Evolutionary conservation across 1,284 basidiomycete genomes (phyloP).

Genomic region (Schizopora paradoxa): DNA sequence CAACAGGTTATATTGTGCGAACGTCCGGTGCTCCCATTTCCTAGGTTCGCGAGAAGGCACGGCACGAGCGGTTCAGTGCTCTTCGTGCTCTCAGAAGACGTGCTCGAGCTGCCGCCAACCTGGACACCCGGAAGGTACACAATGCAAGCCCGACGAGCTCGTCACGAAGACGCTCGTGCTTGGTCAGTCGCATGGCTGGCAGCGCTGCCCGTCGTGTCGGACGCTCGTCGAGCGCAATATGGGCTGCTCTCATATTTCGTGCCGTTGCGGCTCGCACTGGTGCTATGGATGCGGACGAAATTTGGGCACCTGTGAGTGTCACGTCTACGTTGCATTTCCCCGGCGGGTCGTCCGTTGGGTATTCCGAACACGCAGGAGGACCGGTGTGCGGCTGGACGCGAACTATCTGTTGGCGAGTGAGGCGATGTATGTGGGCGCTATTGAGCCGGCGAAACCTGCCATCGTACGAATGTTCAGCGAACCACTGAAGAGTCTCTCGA

Average conservation of each 20-base stretch:
- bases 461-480: too few relatives aligned
- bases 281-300: constrained; percentile 47
- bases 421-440: too few relatives aligned
- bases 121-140: constrained; percentile 29
- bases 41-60: constrained; percentile 36
- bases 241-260: constrained; percentile 51
- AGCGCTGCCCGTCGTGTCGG: constrained; percentile 43
- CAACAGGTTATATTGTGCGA: constrained; percentile 41
- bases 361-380: too few relatives aligned
- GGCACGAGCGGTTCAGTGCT: constrained; percentile 43
- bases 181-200: constrained; percentile 39
- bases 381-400: too few relatives aligned
- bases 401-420: too few relatives aligned
- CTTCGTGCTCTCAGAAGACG: constrained; percentile 15
- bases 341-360: too few relatives aligned
- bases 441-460: too few relatives aligned
- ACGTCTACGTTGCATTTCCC: too few relatives aligned
- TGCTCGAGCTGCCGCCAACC: constrained; percentile 12
- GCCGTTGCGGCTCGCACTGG: constrained; percentile 42
- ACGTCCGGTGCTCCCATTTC: constrained; percentile 44
- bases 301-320: constrained; percentile 49
- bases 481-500: too few relatives aligned
- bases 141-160: constrained; percentile 23
- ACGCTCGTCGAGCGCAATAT: constrained; percentile 38
- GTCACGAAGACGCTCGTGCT: constrained; percentile 35